phyloP scores from a whole-genome alignment of 768 basidiomycete genomes.

The Boletus fagicola region DNA sequence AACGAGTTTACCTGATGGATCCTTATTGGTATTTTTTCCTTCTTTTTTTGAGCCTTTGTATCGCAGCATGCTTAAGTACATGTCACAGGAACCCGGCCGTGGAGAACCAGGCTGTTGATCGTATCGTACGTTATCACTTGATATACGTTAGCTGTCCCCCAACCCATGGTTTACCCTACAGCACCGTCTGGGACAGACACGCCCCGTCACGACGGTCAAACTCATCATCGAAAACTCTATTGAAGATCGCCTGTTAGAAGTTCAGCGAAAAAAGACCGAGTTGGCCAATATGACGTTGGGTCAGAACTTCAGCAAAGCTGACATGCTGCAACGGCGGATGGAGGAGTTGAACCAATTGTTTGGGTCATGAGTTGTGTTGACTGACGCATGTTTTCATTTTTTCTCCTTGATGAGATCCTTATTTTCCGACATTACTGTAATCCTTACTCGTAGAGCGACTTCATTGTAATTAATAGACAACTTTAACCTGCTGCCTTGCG shows the following conservation, averaged over 20 bases:
- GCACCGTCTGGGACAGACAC: slow-evolving; percentile 95
- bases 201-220: slow-evolving; percentile 88
- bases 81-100: slow-evolving; percentile 85
- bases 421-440: slow-evolving; percentile 28
- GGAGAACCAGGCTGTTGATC: slow-evolving; percentile 97
- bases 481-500: not conserved
- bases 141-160: not conserved
- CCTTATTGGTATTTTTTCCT: slow-evolving; percentile 74
- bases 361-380: slow-evolving; percentile 39
- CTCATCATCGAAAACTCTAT: slow-evolving; percentile 94
- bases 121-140: slow-evolving; percentile 64
- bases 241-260: slow-evolving; percentile 87
- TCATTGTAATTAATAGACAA: slow-evolving; percentile 34
- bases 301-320: slow-evolving; percentile 81
- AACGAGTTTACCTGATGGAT: slow-evolving; percentile 93
- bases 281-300: slow-evolving; percentile 93
- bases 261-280: slow-evolving; percentile 92
- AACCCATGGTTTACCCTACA: slow-evolving; percentile 30
- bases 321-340: slow-evolving; percentile 82
- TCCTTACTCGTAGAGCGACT: slow-evolving; percentile 30
- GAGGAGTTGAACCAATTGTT: slow-evolving; percentile 84
- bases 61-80: not conserved
- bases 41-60: not conserved
- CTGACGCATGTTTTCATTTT: slow-evolving; percentile 13
- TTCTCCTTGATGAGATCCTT: slow-evolving; percentile 20